Conservation (phyloP, 2,329 filamentous ascomycete species). For the Colletotrichum gloeosporioides region DNA sequence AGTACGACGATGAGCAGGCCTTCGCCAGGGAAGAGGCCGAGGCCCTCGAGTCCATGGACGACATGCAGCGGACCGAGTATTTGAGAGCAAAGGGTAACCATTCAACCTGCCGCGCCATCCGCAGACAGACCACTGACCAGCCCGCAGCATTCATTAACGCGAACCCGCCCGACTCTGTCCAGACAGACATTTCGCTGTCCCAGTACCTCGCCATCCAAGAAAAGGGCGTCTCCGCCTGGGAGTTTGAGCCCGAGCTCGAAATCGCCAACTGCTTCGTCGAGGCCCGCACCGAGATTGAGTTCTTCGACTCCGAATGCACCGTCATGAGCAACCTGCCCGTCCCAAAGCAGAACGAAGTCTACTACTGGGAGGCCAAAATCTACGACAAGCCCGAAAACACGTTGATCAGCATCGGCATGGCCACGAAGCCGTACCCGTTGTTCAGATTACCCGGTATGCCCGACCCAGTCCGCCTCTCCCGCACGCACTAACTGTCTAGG, state of each 20-base stretch:
- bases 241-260: constrained; percentile 98
- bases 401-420: constrained; percentile 88
- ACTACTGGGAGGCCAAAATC: constrained; percentile 99
- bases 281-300: constrained; percentile 94
- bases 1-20: constrained; percentile 97
- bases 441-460: constrained; percentile 88
- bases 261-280: constrained; percentile 99
- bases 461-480: constrained; percentile 14
- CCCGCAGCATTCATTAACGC: constrained; percentile 84
- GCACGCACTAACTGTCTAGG: constrained; percentile 52
- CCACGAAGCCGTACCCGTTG: constrained; percentile 94
- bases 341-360: constrained; percentile 98
- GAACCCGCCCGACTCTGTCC: constrained; percentile 92
- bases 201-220: constrained; percentile 99
- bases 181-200: constrained; percentile 96
- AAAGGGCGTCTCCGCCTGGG: constrained; percentile 99
- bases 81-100: constrained; percentile 86
- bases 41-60: constrained; percentile 94
- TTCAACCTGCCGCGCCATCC: not conserved
- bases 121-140: not conserved
- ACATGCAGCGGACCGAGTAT: constrained; percentile 88
- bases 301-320: constrained; percentile 97
- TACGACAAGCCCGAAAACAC: constrained; percentile 96
- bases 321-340: constrained; percentile 97
- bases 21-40: constrained; percentile 94